phyloP scores from a whole-genome alignment of 805 yeast genomes.

The Ascoidea rubescens region DNA sequence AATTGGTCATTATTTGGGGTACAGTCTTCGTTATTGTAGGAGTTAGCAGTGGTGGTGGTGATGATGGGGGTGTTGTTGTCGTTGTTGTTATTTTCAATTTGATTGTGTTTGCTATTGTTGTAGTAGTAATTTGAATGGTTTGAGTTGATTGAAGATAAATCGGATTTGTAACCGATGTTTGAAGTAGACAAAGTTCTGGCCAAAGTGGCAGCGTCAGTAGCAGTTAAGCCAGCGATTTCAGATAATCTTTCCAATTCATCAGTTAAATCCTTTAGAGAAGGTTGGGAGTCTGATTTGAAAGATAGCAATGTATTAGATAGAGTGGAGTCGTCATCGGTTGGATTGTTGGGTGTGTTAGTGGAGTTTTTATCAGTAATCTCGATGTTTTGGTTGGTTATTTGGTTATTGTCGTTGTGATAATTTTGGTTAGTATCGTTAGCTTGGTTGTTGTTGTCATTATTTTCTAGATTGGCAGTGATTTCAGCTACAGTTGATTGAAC shows the following conservation, averaged over 20 bases:
- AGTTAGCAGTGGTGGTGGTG: background rate
- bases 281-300: slow-evolving; percentile 14
- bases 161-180: slow-evolving; percentile 31
- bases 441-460: slow-evolving; percentile 17
- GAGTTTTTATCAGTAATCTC: background rate
- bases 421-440: slow-evolving; percentile 16
- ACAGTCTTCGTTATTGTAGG: background rate
- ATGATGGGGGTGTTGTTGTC: background rate
- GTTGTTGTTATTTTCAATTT: background rate
- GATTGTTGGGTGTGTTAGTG: background rate
- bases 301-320: background rate
- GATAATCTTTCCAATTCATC: slow-evolving; percentile 63
- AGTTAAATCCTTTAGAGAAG: slow-evolving; percentile 60
- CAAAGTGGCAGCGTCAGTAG: slow-evolving; percentile 69
- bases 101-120: background rate
- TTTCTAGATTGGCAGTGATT: slow-evolving; percentile 12
- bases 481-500: slow-evolving; percentile 31
- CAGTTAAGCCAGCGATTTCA: slow-evolving; percentile 63
- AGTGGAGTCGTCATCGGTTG: slow-evolving; percentile 6
- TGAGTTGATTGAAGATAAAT: background rate
- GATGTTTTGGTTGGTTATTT: slow-evolving; percentile 4
- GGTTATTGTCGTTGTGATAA: background rate
- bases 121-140: background rate
- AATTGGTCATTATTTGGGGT: background rate
- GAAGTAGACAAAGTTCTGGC: slow-evolving; percentile 70